phyloP scores from a whole-genome alignment of 306 rosid species.

The Medicago lupulina region DNA sequence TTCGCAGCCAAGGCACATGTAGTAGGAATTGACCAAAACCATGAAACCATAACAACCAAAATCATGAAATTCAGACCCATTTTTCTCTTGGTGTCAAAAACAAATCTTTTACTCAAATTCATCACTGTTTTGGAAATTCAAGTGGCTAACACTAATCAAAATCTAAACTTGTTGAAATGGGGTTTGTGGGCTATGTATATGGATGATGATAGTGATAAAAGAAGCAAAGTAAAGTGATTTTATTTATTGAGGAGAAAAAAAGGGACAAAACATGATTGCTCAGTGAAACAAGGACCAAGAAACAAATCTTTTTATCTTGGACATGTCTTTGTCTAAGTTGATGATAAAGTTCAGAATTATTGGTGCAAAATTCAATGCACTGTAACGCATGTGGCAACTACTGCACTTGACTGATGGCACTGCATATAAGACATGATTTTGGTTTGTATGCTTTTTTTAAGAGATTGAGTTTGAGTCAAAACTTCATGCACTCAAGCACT shows the following conservation, averaged over 20 bases:
- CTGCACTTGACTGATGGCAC: not conserved
- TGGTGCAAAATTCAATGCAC: not conserved
- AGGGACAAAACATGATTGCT: conserved; percentile 13
- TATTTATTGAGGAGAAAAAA: not conserved
- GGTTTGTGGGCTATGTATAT: not conserved
- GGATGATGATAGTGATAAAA: not conserved
- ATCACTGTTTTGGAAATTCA: not conserved
- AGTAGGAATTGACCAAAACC: conserved; percentile 38
- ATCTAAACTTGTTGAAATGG: conserved; percentile 33
- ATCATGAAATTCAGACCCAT: conserved; percentile 36
- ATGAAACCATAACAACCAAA: conserved; percentile 23
- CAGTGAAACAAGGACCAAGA: not conserved
- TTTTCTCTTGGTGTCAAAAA: conserved; percentile 25
- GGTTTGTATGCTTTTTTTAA: no score
- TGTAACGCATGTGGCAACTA: not conserved
- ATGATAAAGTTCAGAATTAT: not conserved
- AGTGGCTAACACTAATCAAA: conserved; percentile 13
- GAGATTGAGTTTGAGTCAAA: no score
- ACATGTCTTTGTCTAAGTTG: not conserved
- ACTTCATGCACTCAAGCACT: no score
- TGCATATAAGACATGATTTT: no score
- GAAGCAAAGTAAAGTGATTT: not conserved
- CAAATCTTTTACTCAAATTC: conserved; percentile 19
- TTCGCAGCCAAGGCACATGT: conserved; percentile 43
- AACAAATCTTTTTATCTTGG: not conserved